Evolutionary conservation across 495 filamentous ascomycete species (phyloP), one percentile per base, ranked within the genome.

Genomic region (Tetracladium marchalianum): DNA sequence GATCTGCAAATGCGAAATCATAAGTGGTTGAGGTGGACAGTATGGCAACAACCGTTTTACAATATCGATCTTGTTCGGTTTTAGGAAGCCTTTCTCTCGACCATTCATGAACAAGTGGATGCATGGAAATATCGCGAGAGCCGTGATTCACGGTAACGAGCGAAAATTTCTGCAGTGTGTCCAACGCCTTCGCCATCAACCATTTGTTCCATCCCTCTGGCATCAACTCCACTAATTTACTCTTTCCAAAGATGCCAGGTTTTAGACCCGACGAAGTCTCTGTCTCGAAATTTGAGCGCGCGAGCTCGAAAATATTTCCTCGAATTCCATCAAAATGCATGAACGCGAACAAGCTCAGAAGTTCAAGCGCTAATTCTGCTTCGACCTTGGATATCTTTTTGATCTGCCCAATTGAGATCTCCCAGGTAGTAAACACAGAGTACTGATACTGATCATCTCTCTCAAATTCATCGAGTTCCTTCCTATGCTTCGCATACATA

Each of bases 61-160:
- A 68, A 50, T 17, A 56, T 43, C 2, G 33, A 34, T 27, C 41
- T 31, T 50, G 55, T 35, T 62, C 49, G n/a, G 39, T 16, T 19
- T 49, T 45, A 12, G 35, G 32, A 24, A 61, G 47, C 33, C 54
- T 47, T 31, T 64, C 57, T 44, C 56, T 40, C 1, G 59, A 52
- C 63, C 63, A 67, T 43, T 47, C 33, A 45, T 67, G 64, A 3
- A 65, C 56, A 15, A 65, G 47, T 5, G 61, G 64, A 49, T 67
- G 64, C 42, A 65, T 54, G 1, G 62, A 61, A 24, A 59, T 61
- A 19, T 36, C 49, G 12, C 40, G 15, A 13, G 47, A 47, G 1
- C 22, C 36, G 5, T 46, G 16, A 17, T 59, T 54, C 12, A 53
- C 36, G 10, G 53, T 51, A 36, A 59, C 47, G 9, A 62, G 45